Conservation (phyloP, 2,329 filamentous ascomycete genomes). For the Fusarium buxicola region DNA sequence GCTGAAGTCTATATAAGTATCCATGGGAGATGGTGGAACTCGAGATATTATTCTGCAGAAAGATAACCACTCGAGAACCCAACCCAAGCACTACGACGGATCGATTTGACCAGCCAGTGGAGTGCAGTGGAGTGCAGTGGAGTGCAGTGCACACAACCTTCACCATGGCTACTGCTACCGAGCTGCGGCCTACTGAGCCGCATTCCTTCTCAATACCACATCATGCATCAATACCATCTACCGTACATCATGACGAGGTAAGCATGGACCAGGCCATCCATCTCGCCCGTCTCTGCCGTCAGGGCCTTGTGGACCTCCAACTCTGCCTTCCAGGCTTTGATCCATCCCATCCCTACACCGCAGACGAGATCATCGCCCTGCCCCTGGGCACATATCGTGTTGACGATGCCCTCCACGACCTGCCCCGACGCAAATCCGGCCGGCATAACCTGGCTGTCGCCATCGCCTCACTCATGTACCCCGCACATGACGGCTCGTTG, state of each 20-base stretch:
- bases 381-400: conserved; percentile 48
- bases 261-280: conserved; percentile 44
- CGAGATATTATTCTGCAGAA: not conserved
- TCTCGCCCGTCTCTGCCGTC: conserved; percentile 47
- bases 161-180: conserved; percentile 50
- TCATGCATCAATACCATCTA: conserved; percentile 2
- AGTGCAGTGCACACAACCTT: not conserved
- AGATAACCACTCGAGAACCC: not conserved
- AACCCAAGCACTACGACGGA: no score
- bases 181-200: conserved; percentile 41
- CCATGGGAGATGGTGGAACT: not conserved
- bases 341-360: conserved; percentile 47
- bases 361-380: conserved; percentile 52
- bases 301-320: conserved; percentile 46
- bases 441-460: conserved; percentile 47
- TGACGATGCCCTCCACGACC: conserved; percentile 47
- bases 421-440: conserved; percentile 52
- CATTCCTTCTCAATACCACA: conserved; percentile 29
- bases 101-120: no score
- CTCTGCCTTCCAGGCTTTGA: conserved; percentile 45
- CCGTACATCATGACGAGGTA: conserved; percentile 20
- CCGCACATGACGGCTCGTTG: conserved; percentile 50
- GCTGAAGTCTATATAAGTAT: conserved; percentile 32
- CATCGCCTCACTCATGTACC: conserved; percentile 51
- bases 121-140: no score